Evolutionary conservation across 768 basidiomycete genomes (phyloP).

Genomic region (Auriscalpium vulgare): DNA sequence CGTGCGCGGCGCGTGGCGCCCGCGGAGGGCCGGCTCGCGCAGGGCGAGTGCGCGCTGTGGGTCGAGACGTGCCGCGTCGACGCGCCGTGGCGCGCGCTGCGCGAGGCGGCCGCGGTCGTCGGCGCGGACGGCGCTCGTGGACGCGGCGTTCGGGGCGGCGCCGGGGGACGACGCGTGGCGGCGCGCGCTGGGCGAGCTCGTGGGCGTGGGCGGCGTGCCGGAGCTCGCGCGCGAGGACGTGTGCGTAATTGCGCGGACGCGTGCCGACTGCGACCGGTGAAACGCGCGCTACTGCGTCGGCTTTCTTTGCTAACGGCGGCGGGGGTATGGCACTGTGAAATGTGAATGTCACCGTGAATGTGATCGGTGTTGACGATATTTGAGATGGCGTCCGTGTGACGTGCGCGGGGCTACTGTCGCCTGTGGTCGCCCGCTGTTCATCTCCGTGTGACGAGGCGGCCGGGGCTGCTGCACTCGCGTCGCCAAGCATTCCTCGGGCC

Average conservation of each 20-base stretch:
- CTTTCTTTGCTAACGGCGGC: too few species aligned
- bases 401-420: too few species aligned
- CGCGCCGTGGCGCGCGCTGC: slow-evolving; percentile 67
- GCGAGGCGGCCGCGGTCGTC: slow-evolving; percentile 64
- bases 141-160: slow-evolving; percentile 37
- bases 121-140: slow-evolving; percentile 46
- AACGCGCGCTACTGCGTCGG: too few species aligned
- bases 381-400: too few species aligned
- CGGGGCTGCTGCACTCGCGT: too few species aligned
- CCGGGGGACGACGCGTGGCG: background rate
- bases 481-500: too few species aligned
- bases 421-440: too few species aligned
- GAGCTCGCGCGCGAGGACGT: slow-evolving; percentile 62
- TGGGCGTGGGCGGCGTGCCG: slow-evolving; percentile 49
- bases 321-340: too few species aligned
- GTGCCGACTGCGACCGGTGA: slow-evolving; percentile 30
- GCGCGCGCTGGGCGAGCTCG: too few species aligned
- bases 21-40: slow-evolving; percentile 52
- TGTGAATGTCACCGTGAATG: too few species aligned
- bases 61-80: slow-evolving; percentile 71
- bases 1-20: slow-evolving; percentile 52
- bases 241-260: slow-evolving; percentile 40
- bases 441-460: too few species aligned
- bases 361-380: too few species aligned
- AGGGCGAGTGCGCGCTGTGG: slow-evolving; percentile 76